phyloP scores from a whole-genome alignment of 345 rosid species.

The Erysimum cheiranthoides region DNA sequence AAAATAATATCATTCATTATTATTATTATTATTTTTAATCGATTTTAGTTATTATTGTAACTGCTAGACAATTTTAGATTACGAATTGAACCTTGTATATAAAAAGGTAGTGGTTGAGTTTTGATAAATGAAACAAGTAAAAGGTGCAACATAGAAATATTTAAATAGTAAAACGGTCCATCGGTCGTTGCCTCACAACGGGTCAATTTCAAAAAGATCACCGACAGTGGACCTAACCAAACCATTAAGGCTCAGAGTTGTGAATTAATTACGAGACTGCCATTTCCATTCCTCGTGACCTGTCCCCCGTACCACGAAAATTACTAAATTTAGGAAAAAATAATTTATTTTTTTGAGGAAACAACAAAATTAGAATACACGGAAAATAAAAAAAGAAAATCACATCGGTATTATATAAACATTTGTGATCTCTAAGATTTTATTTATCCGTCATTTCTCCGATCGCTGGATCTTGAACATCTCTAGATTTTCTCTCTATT shows the following conservation, averaged over 20 bases:
- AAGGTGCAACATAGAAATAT: conserved; percentile 36
- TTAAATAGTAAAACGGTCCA: conserved; percentile 26
- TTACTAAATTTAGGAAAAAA: conserved; percentile 32
- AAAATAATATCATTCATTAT: too few relatives aligned
- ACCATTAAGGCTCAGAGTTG: conserved; percentile 13
- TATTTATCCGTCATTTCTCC: conserved; percentile 17
- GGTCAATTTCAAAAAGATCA: conserved; percentile 35
- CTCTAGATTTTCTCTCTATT: conserved; percentile 33
- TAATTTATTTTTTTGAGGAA: not conserved
- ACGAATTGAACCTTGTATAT: too few relatives aligned
- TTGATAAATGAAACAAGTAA: not conserved
- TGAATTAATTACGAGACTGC: not conserved
- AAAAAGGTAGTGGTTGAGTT: not conserved
- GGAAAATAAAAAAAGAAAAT: not conserved
- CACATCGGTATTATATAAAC: conserved; percentile 1
- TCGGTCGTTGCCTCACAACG: conserved; percentile 46
- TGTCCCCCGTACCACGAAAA: conserved; percentile 44
- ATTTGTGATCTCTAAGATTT: conserved; percentile 15
- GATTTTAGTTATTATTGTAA: too few relatives aligned
- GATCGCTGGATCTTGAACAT: conserved; percentile 39
- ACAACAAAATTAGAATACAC: conserved; percentile 28
- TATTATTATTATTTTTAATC: too few relatives aligned
- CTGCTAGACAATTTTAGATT: too few relatives aligned
- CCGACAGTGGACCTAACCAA: conserved; percentile 42
- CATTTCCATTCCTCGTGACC: conserved; percentile 36